Base-by-base conservation (phyloP, 1,284 basidiomycete genomes). In the Ganoderma resinaceum region DNA sequence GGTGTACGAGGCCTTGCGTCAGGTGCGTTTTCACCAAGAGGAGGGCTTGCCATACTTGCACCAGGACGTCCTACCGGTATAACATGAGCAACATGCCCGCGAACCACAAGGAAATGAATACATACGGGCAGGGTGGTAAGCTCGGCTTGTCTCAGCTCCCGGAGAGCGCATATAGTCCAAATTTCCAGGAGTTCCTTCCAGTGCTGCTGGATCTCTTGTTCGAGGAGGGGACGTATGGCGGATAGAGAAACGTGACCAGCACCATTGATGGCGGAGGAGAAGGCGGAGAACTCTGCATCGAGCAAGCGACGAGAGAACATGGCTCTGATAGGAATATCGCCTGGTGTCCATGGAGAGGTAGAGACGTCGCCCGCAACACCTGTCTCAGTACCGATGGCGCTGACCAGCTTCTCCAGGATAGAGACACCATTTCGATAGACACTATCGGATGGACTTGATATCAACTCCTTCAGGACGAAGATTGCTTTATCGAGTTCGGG, bases 11-110 rank as follows among this genome's bases (percentile, higher is more conserved):
- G 16, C 77, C 79, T 67, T 85, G 81, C 0, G 82, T 81, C 11
- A 85, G 73, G 66, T 84, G 82, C 7, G 84, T 80, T 58, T 82
- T 83, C 16, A 78, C 82, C n/a, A 88, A 81, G 31, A 90, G 77
- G 29, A 90, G 80, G 0, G 84, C 82, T 70, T 86, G 81, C 89
- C 89, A 90, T 1, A 81, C 76, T 33, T 79, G 76, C 7, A 85
- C 57, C 38, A 86, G 74, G 33, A 77, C 76, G 37, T 75, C 70
- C 86, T 89, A 23, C 70, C 43, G 9, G n/a, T 11, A 62, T 9
- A 66, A 43, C 37, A 38, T 38, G 16, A 63, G 26, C 7, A 9
- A 63, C 2, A 42, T 26, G 31, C 9, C 4, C 26, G 14, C 12
- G 52, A 29, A 18, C 3, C 26, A 29, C 29, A 16, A 52, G 46